Percentiles rank a stretch among this genome's conserved stretches.
Conservation (phyloP, 495 filamentous ascomycete species). For the Neurospora pannonica region DNA sequence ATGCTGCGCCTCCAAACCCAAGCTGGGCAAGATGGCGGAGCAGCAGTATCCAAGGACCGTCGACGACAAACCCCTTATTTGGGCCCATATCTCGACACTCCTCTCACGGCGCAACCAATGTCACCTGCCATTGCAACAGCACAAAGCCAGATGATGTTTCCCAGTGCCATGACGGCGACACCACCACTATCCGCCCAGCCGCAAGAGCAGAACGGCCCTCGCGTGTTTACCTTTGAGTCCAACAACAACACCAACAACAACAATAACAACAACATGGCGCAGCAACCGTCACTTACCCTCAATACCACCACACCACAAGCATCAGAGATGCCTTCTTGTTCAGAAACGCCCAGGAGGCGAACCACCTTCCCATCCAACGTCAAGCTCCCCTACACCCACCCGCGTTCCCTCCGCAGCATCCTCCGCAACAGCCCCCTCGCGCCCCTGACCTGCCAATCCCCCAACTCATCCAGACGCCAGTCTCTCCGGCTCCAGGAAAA, state of each 20-base stretch:
- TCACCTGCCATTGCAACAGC: conserved; percentile 29
- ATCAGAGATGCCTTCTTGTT: conserved; percentile 13
- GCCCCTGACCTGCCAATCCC: conserved; percentile 33
- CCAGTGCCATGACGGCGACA: conserved; percentile 39
- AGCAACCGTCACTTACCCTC: neutral
- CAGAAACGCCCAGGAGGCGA: conserved; percentile 22
- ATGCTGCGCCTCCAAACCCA: conserved; percentile 39
- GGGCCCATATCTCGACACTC: conserved; percentile 35
- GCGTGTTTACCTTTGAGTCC: conserved; percentile 29
- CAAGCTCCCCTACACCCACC: conserved; percentile 52
- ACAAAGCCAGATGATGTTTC: conserved; percentile 28
- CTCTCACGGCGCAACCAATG: conserved; percentile 31
- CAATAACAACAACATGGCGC: neutral
- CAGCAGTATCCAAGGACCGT: conserved; percentile 11
- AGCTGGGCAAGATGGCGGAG: conserved; percentile 6
- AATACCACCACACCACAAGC: neutral
- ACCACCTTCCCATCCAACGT: conserved; percentile 23
- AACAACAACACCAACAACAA: neutral
- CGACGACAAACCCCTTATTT: conserved; percentile 32
- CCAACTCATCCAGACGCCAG: conserved; percentile 35
- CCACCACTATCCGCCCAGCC: conserved; percentile 40
- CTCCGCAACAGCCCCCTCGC: conserved; percentile 66
- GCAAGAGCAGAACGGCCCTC: conserved; percentile 26
- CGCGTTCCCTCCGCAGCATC: conserved; percentile 60
- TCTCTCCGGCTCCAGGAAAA: conserved; percentile 41